Evolutionary conservation across 805 yeast genomes (phyloP), one percentile per base, ranked within the genome.

Genomic region (Candida qinlingensis): DNA sequence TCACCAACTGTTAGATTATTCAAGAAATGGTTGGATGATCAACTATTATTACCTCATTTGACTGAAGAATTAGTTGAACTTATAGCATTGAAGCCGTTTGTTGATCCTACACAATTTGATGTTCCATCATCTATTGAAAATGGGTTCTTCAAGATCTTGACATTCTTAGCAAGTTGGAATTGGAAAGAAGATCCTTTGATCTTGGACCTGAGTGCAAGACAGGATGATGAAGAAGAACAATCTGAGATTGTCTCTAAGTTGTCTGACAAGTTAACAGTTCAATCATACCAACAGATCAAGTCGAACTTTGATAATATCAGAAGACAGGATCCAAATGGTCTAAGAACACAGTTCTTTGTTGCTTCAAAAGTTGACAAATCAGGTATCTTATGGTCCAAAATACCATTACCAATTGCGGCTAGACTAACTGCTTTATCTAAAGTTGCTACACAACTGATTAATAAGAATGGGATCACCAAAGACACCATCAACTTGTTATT

Each of bases 171-270:
- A 28, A 68, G 68, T 39, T 94, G 99, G 99, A 90, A 94, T 65
- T 94, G 99, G 99, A 85, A 80, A 58, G 95, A 87, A 53, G 89
- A 85, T 42, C 85, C 96, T 1, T 68, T 94, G 52, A 78, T 91
- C 46, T 68, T 94, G 51, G 97, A 94, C 60, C 68, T 88, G 55
- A 81, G 84, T 11, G 81, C 74, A 49, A 77, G 78, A 51, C 60
- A 63, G 8, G 67, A 65, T 19, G 43, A 37, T 11, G 64, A 67
- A 47, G 68, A 71, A 7, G 72, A 67, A 27, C 69, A 64, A 35
- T 42, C 62, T 19, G 69, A 61, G 11, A 72, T 62, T 37, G 64
- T 69, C 53, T 73, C 73, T 46, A 75, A 74, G 45, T 65, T 82
- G 33, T 74, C 81, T 29, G 94, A 86, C 52, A 80, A 72, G 53